phyloP scores from a whole-genome alignment of 1,284 basidiomycete genomes.

The Melampsora americana region DNA sequence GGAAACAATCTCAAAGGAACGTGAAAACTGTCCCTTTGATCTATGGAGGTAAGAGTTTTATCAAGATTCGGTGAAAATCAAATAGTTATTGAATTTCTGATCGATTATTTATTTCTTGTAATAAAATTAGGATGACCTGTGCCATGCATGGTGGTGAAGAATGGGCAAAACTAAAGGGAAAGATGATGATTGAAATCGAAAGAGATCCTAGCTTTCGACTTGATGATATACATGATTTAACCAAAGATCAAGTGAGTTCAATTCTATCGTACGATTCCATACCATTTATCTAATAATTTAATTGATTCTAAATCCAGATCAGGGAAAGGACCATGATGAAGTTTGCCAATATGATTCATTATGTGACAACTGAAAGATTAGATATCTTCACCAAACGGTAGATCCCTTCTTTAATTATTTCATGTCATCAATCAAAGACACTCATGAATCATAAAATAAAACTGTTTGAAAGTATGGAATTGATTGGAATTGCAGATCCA shows the following conservation, averaged over 20 bases:
- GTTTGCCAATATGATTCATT: slow-evolving; percentile 49
- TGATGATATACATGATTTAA: slow-evolving; percentile 61
- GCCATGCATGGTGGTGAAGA: slow-evolving; percentile 55
- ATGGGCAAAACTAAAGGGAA: slow-evolving; percentile 53
- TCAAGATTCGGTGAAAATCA: background rate
- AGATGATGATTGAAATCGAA: slow-evolving; percentile 53
- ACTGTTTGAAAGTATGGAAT: slow-evolving; percentile 26
- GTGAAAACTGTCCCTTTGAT: slow-evolving; percentile 55
- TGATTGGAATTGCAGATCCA: slow-evolving; percentile 58
- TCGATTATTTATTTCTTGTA: slow-evolving; percentile 14
- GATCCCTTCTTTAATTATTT: background rate
- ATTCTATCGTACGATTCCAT: too few species aligned
- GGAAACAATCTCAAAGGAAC: slow-evolving; percentile 55
- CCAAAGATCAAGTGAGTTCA: slow-evolving; percentile 60
- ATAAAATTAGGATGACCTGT: slow-evolving; percentile 51
- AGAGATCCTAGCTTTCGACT: slow-evolving; percentile 60
- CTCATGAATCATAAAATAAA: background rate
- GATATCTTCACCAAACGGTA: slow-evolving; percentile 58
- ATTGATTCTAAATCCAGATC: background rate
- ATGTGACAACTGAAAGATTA: slow-evolving; percentile 57
- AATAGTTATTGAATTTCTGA: background rate
- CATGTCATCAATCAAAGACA: background rate
- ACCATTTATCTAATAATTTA: background rate
- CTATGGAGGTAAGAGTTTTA: slow-evolving; percentile 49
- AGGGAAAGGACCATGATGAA: slow-evolving; percentile 54